Evolutionary conservation across 2,329 filamentous ascomycete genomes (phyloP).

Genomic region (Aspergillus jensenii): DNA sequence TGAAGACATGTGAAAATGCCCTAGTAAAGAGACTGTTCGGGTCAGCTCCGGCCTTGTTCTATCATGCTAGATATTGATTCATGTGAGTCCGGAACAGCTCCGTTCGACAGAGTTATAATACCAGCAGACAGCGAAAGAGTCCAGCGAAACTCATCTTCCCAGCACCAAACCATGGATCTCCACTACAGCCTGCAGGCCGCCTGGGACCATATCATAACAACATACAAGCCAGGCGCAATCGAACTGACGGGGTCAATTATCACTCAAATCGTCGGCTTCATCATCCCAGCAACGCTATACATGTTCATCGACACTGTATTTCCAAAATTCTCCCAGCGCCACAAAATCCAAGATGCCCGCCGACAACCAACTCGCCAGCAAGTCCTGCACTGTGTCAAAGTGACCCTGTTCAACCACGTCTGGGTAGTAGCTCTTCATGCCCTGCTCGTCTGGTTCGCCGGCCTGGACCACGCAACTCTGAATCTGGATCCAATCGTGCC

Average conservation of each 20-base stretch:
- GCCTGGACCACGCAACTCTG: conserved; percentile 19
- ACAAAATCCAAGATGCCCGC: conserved; percentile 56
- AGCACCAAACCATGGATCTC: not conserved
- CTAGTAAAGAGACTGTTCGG: too few species aligned
- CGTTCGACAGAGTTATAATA: too few species aligned
- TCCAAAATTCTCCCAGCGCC: conserved; percentile 51
- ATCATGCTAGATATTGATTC: too few species aligned
- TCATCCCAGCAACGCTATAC: conserved; percentile 37
- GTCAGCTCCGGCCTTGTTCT: too few species aligned
- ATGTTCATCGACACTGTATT: conserved; percentile 44
- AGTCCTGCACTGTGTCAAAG: conserved; percentile 43
- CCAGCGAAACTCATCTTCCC: not conserved
- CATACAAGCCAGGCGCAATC: conserved; percentile 13
- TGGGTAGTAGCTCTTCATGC: conserved; percentile 40
- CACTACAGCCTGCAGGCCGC: not conserved
- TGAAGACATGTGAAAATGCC: too few species aligned
- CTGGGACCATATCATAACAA: not conserved
- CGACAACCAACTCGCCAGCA: conserved; percentile 50
- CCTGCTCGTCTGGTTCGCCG: conserved; percentile 15
- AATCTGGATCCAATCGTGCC: not conserved
- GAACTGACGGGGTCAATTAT: conserved; percentile 29
- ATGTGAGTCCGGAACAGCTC: not conserved
- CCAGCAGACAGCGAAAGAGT: too few species aligned
- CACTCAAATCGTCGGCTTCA: conserved; percentile 25
- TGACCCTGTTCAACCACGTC: conserved; percentile 52